Evolutionary conservation across 768 basidiomycete species (phyloP).

Genomic region (Leucosporidium creatinivorum): DNA sequence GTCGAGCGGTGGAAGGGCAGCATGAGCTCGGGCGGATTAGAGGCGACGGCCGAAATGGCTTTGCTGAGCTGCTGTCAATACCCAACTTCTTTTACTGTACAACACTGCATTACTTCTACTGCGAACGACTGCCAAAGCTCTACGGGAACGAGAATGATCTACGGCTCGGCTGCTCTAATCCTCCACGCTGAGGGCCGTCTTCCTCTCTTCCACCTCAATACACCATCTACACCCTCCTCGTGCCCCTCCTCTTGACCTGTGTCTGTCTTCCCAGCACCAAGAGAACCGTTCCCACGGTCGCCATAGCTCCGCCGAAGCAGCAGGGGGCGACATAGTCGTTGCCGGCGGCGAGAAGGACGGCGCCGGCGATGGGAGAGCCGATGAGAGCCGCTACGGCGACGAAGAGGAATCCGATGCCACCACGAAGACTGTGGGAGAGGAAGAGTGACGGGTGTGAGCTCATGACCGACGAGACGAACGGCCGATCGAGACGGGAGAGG

Average conservation of each 20-base stretch:
- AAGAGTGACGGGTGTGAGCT: background rate
- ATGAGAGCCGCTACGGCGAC: constrained; percentile 26
- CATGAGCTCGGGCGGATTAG: too few species aligned
- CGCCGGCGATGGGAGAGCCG: constrained; percentile 30
- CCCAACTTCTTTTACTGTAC: too few species aligned
- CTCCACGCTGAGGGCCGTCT: too few species aligned
- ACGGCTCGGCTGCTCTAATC: too few species aligned
- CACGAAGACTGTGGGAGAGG: background rate
- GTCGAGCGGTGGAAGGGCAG: too few species aligned
- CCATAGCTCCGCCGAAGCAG: constrained; percentile 20
- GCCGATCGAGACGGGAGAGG: too few species aligned
- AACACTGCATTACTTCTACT: too few species aligned
- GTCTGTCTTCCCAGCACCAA: background rate
- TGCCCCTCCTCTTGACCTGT: background rate
- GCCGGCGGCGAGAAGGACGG: constrained; percentile 22
- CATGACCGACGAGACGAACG: too few species aligned
- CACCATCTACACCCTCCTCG: background rate
- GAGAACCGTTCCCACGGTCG: background rate
- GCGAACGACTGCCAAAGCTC: too few species aligned
- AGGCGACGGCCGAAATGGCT: too few species aligned
- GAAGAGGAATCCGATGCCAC: constrained; percentile 28
- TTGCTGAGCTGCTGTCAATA: too few species aligned
- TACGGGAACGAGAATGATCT: too few species aligned
- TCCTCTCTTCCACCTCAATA: background rate
- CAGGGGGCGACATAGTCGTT: constrained; percentile 18